A percentile compares a stretch with the other conserved stretches of the same genome.
These are phyloP conservation scores for Trebouxia sp. DNA, from an alignment of 139 green algal species.

Conservation along the genomic window DNA sequence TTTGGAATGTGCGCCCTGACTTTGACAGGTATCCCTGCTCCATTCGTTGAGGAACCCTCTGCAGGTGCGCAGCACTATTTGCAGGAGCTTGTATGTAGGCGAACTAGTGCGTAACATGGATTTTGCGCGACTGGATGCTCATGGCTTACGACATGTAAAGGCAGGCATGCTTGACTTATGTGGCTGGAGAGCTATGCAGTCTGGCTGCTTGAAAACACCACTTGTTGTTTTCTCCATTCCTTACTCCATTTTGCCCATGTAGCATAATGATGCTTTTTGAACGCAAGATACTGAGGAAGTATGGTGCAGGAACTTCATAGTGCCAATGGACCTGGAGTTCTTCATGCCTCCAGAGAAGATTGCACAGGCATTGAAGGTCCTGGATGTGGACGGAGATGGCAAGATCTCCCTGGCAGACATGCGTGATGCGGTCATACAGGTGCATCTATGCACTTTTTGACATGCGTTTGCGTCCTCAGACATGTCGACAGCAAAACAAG, in stretches of 20 bases:
- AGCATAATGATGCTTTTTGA: no score
- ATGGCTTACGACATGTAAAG: no score
- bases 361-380: slow-evolving; percentile 25
- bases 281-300: no score
- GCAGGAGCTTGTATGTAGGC: neutral
- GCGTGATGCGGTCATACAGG: slow-evolving; percentile 38
- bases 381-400: slow-evolving; percentile 50
- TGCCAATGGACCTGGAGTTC: slow-evolving; percentile 36
- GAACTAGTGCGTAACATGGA: neutral
- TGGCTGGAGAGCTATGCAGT: no score
- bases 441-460: no score
- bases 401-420: slow-evolving; percentile 39
- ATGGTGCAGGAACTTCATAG: slow-evolving; percentile 31
- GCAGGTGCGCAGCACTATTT: neutral
- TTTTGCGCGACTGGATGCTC: no score
- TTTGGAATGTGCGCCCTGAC: slow-evolving; percentile 37
- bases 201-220: no score
- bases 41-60: neutral
- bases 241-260: no score
- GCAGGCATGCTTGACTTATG: no score
- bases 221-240: no score
- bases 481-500: no score
- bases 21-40: slow-evolving; percentile 13
- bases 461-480: no score
- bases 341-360: slow-evolving; percentile 40